Base-by-base conservation (phyloP, 768 basidiomycete species). In the Pilatotrama ljubarskyi region DNA sequence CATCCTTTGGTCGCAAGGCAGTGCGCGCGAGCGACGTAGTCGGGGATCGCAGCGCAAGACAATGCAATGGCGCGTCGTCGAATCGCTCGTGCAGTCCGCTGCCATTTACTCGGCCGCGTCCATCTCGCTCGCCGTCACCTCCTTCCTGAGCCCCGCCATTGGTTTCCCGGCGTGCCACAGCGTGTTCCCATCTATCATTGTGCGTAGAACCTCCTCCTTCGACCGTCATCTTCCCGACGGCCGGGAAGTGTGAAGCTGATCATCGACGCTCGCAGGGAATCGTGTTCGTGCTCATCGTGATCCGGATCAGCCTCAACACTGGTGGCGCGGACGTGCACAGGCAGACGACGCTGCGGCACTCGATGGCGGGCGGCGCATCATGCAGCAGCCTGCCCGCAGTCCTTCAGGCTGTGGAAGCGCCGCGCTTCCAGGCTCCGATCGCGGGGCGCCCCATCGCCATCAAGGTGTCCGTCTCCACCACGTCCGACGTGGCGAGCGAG, bases 121-220 rank as follows among this genome's bases (percentile, higher is more conserved):
- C 15, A 29, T 61, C 17, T 61, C 60, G 41, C 60, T 61, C 50
- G 60, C 55, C 6, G 42, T 61, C 49, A 61, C 55, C n/a, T 55
- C 50, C 43, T 55, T 55, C 42, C 51, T 56, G 25, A 56, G 54
- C 49, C 50, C 60, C 7, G 29, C 35, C 8, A 35, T 61, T 25
- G 60, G 60, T 0, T 61, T 56, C 60, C 49, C 55, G 17, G 55
- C 60, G 20, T 61, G 60, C 49, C 55, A 56, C 42, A 61, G 55
- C 50, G 35, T 51, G 41, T 61, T 61, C 55, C 49, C 60, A 32
- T 42, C 60, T n/a, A 51, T 61, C 54, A 55, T 61, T 25, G 60
- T 61, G 38, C 22, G 54, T 52, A 0, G 29, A 32, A 32, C 10
- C 29, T 35, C 18, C 9, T 37, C 48, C 10, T 49, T 29, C 26